phyloP scores from a whole-genome alignment of 2,329 filamentous ascomycete species.

The Apiospora malaysiana region DNA sequence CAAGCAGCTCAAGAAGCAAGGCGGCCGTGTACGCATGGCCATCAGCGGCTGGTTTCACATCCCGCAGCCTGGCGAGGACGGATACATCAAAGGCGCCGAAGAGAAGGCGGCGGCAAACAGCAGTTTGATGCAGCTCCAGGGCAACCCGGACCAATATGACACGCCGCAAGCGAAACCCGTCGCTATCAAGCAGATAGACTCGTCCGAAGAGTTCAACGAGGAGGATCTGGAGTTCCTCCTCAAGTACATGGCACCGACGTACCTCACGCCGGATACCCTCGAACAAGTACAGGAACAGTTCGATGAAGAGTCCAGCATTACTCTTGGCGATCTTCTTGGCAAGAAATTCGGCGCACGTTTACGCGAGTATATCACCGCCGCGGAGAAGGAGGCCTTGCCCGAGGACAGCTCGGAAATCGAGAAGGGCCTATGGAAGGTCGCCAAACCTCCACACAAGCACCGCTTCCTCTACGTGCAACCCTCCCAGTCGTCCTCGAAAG shows the following conservation, averaged over 20 bases:
- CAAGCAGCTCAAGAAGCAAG: slow-evolving; percentile 69
- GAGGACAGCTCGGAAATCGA: slow-evolving; percentile 62
- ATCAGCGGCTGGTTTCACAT: slow-evolving; percentile 99
- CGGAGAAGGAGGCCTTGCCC: slow-evolving; percentile 59
- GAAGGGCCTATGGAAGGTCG: slow-evolving; percentile 72
- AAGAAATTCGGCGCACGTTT: slow-evolving; percentile 77
- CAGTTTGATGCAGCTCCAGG: slow-evolving; percentile 89
- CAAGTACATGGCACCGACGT: slow-evolving; percentile 87
- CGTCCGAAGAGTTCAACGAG: slow-evolving; percentile 67
- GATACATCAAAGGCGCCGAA: slow-evolving; percentile 86
- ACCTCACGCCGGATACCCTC: slow-evolving; percentile 89
- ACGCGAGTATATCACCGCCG: slow-evolving; percentile 71
- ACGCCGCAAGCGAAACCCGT: slow-evolving; percentile 70
- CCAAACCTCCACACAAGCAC: slow-evolving; percentile 92
- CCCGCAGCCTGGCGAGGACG: slow-evolving; percentile 90
- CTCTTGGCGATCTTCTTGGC: slow-evolving; percentile 78
- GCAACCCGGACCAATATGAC: slow-evolving; percentile 90
- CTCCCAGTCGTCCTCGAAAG: slow-evolving; percentile 37
- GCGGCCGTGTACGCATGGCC: slow-evolving; percentile 88
- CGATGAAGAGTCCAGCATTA: slow-evolving; percentile 81
- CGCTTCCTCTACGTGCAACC: slow-evolving; percentile 83
- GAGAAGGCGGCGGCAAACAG: slow-evolving; percentile 86
- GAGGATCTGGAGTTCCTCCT: slow-evolving; percentile 88
- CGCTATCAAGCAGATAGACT: slow-evolving; percentile 45
- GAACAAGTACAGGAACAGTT: slow-evolving; percentile 83